Base-by-base conservation (phyloP, 2,329 filamentous ascomycete species). In the Pleurostoma richardsiae region DNA sequence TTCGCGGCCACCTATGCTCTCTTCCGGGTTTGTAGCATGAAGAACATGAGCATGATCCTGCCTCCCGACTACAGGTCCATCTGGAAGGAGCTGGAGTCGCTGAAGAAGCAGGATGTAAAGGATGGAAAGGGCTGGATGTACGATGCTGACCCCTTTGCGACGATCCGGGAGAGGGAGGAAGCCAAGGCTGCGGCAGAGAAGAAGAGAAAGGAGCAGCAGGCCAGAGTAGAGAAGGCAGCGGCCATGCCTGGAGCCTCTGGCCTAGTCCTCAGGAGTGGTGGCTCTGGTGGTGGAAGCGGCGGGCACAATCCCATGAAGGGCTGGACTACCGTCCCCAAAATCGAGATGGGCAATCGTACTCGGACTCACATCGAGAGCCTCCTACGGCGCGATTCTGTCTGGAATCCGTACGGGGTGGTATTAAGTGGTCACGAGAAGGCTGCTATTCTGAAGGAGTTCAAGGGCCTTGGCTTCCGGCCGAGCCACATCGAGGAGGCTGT, bases 41-140 rank as follows among this genome's bases (percentile, higher is more conserved):
- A 91, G 67, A 97, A 97, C 62, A 82, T 96, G 58, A 90, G 96
- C 62, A 95, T 90, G 73, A 92, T 91, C 71, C 76, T 99, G 54
- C 94, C 94, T 28, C 94, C 94, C 0, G 88, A 87, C 49, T 95
- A 96, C 68, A 86, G 85, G 60, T 82, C 88, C 53, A 71, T 96
- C 39, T 99, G 94, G 94, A 95, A 95, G 62, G 84, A 91, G 48
- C 96, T 99, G 55, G 80, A 86, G 52, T 79, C 82, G 4, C 71
- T 97, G 52, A 97, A 96, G 68, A 82, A 81, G 53, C 79, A 83
- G 55, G 92, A 96, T 57, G 73, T 89, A 42, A 86, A 84, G 59
- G 84, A 88, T 39, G 90, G 79, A n/a, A 81, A 81, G 52, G 86
- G 73, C 1, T 96, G 91, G 87, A 85, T 95, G 80, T 99, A 97